Conservation (phyloP, 73 alveolate genomes). For the Loxodes magnus region DNA sequence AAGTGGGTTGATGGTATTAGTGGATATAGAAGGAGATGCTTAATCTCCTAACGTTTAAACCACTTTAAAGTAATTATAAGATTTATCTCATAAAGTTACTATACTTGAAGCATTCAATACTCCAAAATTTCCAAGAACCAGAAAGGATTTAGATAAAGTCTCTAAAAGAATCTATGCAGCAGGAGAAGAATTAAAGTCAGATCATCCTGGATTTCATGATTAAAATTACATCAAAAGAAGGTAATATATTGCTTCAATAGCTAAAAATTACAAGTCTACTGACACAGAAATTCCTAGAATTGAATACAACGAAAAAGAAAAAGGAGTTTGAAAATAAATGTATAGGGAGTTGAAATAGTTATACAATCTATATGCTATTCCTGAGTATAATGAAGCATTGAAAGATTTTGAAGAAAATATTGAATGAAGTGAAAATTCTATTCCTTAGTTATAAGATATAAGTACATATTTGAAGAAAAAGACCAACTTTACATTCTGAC, state of each 20-base stretch:
- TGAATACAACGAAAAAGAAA: background rate
- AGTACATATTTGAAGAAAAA: background rate
- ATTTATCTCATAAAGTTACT: too few relatives aligned
- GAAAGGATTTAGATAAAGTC: too few relatives aligned
- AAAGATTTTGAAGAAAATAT: background rate
- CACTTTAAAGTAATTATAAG: too few relatives aligned
- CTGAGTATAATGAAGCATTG: background rate
- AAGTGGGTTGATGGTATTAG: too few relatives aligned
- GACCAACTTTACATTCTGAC: background rate
- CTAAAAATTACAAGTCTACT: background rate
- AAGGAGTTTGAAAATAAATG: background rate
- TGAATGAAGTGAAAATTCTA: background rate
- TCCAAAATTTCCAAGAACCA: too few relatives aligned
- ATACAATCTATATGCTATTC: background rate
- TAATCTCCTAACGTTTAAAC: too few relatives aligned
- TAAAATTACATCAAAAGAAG: background rate
- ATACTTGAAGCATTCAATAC: too few relatives aligned
- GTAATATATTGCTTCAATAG: background rate
- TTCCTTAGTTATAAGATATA: background rate
- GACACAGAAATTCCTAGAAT: background rate
- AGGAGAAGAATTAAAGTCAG: too few relatives aligned
- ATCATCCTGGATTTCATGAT: conserved; percentile 33
- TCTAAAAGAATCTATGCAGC: too few relatives aligned
- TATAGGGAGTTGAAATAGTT: background rate
- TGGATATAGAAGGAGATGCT: too few relatives aligned